phyloP scores from a whole-genome alignment of 805 yeast genomes.

The Metschnikowia sp. region DNA sequence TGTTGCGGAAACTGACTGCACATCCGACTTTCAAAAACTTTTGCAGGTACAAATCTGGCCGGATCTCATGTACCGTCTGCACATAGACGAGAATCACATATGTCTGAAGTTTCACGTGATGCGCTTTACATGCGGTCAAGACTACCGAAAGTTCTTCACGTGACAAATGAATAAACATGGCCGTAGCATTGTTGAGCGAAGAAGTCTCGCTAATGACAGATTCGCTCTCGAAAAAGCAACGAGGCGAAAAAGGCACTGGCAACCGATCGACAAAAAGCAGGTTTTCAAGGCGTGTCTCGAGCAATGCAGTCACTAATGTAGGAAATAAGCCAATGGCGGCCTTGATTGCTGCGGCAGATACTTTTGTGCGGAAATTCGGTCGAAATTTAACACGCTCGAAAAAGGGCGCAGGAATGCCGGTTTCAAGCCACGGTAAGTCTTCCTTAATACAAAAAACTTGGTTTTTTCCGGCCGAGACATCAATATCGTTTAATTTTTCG shows the following conservation, averaged over 20 bases:
- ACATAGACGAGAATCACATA: constrained; percentile 6
- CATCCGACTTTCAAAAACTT: constrained; percentile 8
- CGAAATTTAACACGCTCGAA: too few species aligned
- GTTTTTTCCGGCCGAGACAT: too few species aligned
- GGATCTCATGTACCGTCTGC: constrained; percentile 5
- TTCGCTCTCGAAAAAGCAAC: constrained; percentile 7
- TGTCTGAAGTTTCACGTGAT: constrained; percentile 7
- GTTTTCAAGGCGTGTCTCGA: constrained; percentile 8
- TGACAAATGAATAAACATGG: constrained; percentile 3
- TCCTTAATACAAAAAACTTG: too few species aligned
- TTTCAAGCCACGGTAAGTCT: too few species aligned
- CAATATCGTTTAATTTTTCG: not conserved
- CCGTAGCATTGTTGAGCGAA: constrained; percentile 2
- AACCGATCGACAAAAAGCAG: constrained; percentile 7
- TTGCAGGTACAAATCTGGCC: constrained; percentile 3
- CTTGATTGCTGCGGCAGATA: too few species aligned
- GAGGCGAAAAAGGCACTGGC: constrained; percentile 4
- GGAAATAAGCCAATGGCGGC: too few species aligned
- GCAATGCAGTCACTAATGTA: constrained; percentile 4
- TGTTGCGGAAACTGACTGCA: constrained; percentile 10
- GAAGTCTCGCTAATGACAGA: constrained; percentile 3
- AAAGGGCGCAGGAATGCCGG: too few species aligned
- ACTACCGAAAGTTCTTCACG: not conserved
- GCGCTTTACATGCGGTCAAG: constrained; percentile 3
- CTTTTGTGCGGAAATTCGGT: too few species aligned